Percentiles rank a stretch among this genome's conserved stretches.
Evolutionary conservation across 2,329 filamentous ascomycete genomes (phyloP).

Genomic region (Colletotrichum tanaceti): DNA sequence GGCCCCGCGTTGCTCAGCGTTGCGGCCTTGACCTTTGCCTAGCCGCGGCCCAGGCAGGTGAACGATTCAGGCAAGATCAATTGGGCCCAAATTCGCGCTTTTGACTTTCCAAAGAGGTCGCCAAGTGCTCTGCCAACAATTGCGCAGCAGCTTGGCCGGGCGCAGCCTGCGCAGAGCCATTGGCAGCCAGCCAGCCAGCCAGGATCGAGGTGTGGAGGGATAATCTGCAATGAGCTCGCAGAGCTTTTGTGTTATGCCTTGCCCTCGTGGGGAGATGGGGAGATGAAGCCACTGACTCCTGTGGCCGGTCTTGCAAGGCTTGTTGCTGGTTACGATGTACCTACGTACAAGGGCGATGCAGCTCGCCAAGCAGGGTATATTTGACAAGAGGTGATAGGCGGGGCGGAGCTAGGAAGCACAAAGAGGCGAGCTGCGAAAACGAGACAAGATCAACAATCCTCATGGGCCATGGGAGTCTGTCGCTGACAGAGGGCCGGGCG

Average conservation of each 20-base stretch:
- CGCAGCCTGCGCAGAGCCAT: slow-evolving; percentile 13
- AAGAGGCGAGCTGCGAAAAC: slow-evolving; percentile 3
- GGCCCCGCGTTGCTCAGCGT: slow-evolving; percentile 4
- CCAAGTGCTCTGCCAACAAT: slow-evolving; percentile 33
- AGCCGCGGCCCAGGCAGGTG: slow-evolving; percentile 20
- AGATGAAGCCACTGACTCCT: neutral
- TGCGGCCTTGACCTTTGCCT: slow-evolving; percentile 6
- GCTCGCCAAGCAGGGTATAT: slow-evolving; percentile 5
- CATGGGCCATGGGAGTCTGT: slow-evolving; percentile 29
- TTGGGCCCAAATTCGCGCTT: neutral
- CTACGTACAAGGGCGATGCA: neutral
- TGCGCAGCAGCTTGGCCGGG: slow-evolving; percentile 38
- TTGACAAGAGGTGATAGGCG: neutral
- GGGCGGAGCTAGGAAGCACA: neutral
- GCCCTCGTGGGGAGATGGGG: neutral
- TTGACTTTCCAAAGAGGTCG: neutral
- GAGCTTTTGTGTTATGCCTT: neutral
- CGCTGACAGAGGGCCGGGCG: slow-evolving; percentile 9
- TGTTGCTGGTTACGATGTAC: neutral
- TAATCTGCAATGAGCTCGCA: slow-evolving; percentile 1
- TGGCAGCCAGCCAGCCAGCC: neutral
- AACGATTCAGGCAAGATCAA: slow-evolving; percentile 7
- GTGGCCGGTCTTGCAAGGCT: slow-evolving; percentile 6
- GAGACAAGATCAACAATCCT: slow-evolving; percentile 10
- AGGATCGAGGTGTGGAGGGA: slow-evolving; percentile 14